A percentile compares a stretch with the other conserved stretches of the same genome.
Evolutionary conservation across 768 basidiomycete genomes (phyloP).

Genomic region (Lactarius quietus): DNA sequence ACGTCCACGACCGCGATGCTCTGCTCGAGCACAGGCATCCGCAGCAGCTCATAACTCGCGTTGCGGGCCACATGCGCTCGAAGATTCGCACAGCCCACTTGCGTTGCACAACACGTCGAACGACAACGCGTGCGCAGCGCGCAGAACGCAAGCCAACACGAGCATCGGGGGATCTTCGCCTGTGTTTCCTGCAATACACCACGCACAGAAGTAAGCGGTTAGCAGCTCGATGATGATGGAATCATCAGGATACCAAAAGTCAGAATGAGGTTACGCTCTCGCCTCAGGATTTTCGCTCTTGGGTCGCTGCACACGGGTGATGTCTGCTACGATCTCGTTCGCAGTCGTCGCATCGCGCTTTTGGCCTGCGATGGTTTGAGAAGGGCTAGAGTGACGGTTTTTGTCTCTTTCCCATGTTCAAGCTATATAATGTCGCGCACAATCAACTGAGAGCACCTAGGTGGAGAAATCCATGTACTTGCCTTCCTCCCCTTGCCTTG

Average conservation of each 20-base stretch:
- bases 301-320: neutral
- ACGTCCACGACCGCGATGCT: conserved; percentile 5
- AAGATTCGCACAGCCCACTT: conserved; percentile 33
- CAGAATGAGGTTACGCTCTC: conserved; percentile 6
- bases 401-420: neutral
- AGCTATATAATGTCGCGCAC: neutral
- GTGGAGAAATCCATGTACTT: too few relatives aligned
- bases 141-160: conserved; percentile 35
- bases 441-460: neutral
- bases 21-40: conserved; percentile 33
- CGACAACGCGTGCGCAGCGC: conserved; percentile 35
- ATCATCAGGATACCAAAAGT: conserved; percentile 38
- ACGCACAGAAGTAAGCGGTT: neutral
- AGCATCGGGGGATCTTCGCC: conserved; percentile 31
- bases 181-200: conserved; percentile 27
- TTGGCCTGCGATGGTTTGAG: neutral
- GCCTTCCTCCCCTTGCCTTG: neutral
- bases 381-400: neutral
- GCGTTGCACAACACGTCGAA: conserved; percentile 33
- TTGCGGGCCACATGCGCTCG: conserved; percentile 33
- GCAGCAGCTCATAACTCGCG: conserved; percentile 42
- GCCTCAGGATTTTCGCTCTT: neutral
- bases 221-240: conserved; percentile 36
- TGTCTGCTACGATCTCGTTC: neutral
- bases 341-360: conserved; percentile 1